Percentiles rank a stretch among this genome's conserved stretches.
Evolutionary conservation across 2,329 filamentous ascomycete species (phyloP).

Genomic region (Claviceps purpurea): DNA sequence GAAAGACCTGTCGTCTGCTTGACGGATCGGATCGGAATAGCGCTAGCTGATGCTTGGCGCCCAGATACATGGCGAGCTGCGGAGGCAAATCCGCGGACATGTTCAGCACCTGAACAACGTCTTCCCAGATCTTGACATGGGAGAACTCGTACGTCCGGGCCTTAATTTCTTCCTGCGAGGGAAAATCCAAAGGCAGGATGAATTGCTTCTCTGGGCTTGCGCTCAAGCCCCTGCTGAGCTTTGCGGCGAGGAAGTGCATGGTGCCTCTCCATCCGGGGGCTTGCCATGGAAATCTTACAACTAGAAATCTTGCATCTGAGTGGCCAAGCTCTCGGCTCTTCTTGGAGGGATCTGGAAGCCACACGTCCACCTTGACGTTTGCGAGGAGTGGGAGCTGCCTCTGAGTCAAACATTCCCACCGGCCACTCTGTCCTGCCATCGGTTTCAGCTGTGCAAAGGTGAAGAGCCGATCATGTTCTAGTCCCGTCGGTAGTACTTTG

Average conservation of each 20-base stretch:
- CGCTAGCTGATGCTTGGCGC: slow-evolving; percentile 50
- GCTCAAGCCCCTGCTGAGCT: slow-evolving; percentile 33
- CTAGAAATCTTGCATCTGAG: slow-evolving; percentile 44
- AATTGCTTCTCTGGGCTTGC: slow-evolving; percentile 50
- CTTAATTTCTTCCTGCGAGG: slow-evolving; percentile 42
- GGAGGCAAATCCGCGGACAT: slow-evolving; percentile 43
- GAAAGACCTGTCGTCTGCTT: slow-evolving; percentile 42
- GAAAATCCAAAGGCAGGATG: slow-evolving; percentile 50
- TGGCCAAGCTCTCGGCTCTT: slow-evolving; percentile 35
- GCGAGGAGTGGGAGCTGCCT: slow-evolving; percentile 58
- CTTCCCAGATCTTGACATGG: slow-evolving; percentile 52
- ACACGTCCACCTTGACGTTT: slow-evolving; percentile 53
- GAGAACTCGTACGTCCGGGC: slow-evolving; percentile 45
- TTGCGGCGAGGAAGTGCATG: slow-evolving; percentile 32
- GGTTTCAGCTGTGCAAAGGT: slow-evolving; percentile 53
- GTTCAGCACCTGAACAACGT: slow-evolving; percentile 41
- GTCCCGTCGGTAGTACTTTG: slow-evolving; percentile 52
- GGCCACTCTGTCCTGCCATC: slow-evolving; percentile 9
- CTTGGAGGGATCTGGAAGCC: slow-evolving; percentile 52
- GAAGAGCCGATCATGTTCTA: slow-evolving; percentile 73
- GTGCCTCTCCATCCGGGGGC: slow-evolving; percentile 34
- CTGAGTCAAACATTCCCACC: slow-evolving; percentile 61
- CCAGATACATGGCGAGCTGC: slow-evolving; percentile 52
- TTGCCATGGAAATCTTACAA: slow-evolving; percentile 53
- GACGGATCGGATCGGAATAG: slow-evolving; percentile 55